These are phyloP conservation scores for Fusarium sarcochroum DNA, from an alignment of 2,329 filamentous ascomycete species.

Conservation along the genomic window DNA sequence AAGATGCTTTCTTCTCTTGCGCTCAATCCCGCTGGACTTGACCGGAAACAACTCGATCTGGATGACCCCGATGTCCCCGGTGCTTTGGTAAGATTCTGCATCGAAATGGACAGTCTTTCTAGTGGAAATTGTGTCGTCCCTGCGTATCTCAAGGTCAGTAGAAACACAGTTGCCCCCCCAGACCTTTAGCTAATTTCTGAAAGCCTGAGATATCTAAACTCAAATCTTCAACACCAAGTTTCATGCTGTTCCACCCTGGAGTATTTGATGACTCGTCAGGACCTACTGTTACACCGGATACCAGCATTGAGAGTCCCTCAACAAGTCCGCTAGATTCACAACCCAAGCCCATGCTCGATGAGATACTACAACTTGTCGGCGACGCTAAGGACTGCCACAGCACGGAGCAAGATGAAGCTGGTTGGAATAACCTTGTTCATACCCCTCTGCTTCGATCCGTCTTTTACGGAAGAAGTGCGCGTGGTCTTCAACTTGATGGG, in stretches of 20 bases:
- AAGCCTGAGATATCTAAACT: constrained; percentile 2
- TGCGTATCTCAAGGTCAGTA: constrained; percentile 6
- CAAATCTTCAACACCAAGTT: neutral
- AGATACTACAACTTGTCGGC: constrained; percentile 1
- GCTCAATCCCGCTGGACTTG: neutral
- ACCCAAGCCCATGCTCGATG: neutral
- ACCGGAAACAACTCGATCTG: constrained; percentile 4
- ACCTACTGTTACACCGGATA: no score
- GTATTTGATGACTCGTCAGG: constrained; percentile 9
- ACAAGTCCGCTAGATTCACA: neutral
- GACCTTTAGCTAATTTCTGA: neutral
- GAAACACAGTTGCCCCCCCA: no score
- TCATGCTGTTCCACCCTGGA: neutral
- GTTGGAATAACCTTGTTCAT: constrained; percentile 25
- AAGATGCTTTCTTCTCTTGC: neutral
- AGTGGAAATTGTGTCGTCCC: constrained; percentile 6
- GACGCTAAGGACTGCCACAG: neutral
- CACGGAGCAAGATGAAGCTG: constrained; percentile 6
- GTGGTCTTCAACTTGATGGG: neutral
- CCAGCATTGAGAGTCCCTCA: no score
- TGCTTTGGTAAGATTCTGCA: neutral
- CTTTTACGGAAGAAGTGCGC: neutral
- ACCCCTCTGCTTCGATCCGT: neutral
- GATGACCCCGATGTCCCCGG: neutral
- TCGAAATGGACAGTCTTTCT: constrained; percentile 10